phyloP scores from a whole-genome alignment of 2,329 filamentous ascomycete species.

The Rhynchosporium graminicola region DNA sequence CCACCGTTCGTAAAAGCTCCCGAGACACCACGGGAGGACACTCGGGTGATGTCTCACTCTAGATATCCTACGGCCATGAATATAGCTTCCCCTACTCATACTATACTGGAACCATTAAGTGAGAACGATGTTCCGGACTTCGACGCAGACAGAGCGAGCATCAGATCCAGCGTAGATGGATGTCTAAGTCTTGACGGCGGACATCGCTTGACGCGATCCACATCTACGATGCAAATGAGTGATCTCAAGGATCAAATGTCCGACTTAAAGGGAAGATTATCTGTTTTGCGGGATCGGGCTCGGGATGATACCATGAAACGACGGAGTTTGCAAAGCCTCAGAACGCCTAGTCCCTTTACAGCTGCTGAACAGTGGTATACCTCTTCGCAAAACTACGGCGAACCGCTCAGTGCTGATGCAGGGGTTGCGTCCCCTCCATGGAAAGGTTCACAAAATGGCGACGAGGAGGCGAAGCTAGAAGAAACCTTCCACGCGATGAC shows the following conservation, averaged over 20 bases:
- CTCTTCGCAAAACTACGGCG: constrained; percentile 31
- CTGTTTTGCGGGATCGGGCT: constrained; percentile 62
- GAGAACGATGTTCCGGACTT: constrained; percentile 50
- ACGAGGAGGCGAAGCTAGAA: constrained; percentile 15
- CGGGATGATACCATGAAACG: constrained; percentile 64
- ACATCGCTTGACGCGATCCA: constrained; percentile 35
- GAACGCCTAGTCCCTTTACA: constrained; percentile 53
- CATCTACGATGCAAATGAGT: constrained; percentile 48
- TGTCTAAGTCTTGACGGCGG: constrained; percentile 29
- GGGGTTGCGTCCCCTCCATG: constrained; percentile 32
- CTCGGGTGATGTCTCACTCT: constrained; percentile 13
- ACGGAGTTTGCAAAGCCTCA: constrained; percentile 61
- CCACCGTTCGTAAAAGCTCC: constrained; percentile 22
- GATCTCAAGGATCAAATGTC: constrained; percentile 68
- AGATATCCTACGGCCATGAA: constrained; percentile 27
- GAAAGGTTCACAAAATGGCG: constrained; percentile 27
- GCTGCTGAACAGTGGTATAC: constrained; percentile 42
- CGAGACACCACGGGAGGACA: constrained; percentile 23
- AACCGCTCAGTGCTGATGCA: constrained; percentile 35
- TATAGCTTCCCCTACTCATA: constrained; percentile 31
- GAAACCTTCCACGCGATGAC: constrained; percentile 1
- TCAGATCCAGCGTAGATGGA: constrained; percentile 32
- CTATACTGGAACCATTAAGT: constrained; percentile 51
- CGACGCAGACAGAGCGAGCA: constrained; percentile 29
- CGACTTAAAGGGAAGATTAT: constrained; percentile 67